Percentiles rank a stretch among this genome's conserved stretches.
These are phyloP conservation scores for Trichoderma atroviride DNA, from an alignment of 2,329 filamentous ascomycete species.

Conservation along the genomic window DNA sequence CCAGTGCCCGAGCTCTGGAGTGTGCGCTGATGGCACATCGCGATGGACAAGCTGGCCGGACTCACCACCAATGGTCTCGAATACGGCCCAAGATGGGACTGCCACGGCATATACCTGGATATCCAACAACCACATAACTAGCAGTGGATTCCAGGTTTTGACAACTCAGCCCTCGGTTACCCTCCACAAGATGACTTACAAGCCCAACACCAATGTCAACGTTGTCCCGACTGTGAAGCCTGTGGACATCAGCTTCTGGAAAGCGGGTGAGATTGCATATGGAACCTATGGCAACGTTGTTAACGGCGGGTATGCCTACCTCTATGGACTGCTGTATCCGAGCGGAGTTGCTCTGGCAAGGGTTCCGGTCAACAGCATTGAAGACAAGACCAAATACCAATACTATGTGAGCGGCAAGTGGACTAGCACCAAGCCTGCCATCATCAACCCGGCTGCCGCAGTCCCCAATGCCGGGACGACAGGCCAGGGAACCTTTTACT, in stretches of 20 bases:
- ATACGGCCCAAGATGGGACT: slow-evolving; percentile 18
- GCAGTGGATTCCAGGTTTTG: slow-evolving; percentile 6
- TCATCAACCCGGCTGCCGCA: slow-evolving; percentile 25
- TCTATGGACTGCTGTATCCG: slow-evolving; percentile 28
- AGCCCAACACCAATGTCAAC: slow-evolving; percentile 23
- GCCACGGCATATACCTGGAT: slow-evolving; percentile 29
- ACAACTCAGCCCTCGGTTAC: slow-evolving; percentile 19
- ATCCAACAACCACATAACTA: slow-evolving; percentile 18
- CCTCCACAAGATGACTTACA: slow-evolving; percentile 30
- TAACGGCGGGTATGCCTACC: slow-evolving; percentile 29
- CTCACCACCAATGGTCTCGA: slow-evolving; percentile 28
- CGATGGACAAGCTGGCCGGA: slow-evolving; percentile 30
- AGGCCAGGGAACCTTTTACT: slow-evolving; percentile 34
- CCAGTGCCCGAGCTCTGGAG: slow-evolving; percentile 24
- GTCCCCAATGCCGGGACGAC: slow-evolving; percentile 31
- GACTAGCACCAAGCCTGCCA: slow-evolving; percentile 27
- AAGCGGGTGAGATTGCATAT: slow-evolving; percentile 27
- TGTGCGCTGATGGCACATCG: slow-evolving; percentile 23
- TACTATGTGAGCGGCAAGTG: slow-evolving; percentile 30
- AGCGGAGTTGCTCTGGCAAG: slow-evolving; percentile 30
- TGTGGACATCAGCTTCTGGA: slow-evolving; percentile 27
- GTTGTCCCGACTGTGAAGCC: slow-evolving; percentile 26
- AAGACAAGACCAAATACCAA: slow-evolving; percentile 30
- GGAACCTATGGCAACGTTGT: slow-evolving; percentile 31
- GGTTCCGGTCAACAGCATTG: slow-evolving; percentile 28